Conservation (phyloP, 1,284 basidiomycete species). For the Tilletiaria anomala region DNA sequence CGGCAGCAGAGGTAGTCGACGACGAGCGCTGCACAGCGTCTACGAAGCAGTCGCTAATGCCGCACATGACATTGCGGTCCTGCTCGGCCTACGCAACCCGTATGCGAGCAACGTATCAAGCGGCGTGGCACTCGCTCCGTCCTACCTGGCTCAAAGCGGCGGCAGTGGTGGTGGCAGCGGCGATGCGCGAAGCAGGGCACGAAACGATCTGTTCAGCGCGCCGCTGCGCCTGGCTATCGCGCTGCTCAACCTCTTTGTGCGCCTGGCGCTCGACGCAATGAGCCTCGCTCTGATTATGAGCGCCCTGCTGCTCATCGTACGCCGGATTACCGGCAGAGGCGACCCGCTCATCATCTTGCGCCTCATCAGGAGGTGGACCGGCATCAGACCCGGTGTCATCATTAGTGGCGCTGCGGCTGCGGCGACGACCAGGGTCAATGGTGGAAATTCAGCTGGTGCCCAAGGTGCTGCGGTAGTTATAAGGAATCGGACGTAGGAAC, state of each 20-base stretch:
- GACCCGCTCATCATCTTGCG: slow-evolving; percentile 22
- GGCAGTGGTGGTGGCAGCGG: not conserved
- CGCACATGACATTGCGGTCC: slow-evolving; percentile 13
- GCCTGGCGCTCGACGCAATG: slow-evolving; percentile 25
- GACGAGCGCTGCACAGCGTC: slow-evolving; percentile 1
- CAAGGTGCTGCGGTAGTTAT: too few relatives aligned
- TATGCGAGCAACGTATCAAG: too few relatives aligned
- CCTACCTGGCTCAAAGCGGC: too few relatives aligned
- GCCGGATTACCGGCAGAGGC: slow-evolving; percentile 22
- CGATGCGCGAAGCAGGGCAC: slow-evolving; percentile 9
- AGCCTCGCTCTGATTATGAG: slow-evolving; percentile 22
- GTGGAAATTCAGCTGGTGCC: too few relatives aligned
- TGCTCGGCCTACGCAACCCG: slow-evolving; percentile 10
- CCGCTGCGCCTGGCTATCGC: slow-evolving; percentile 13
- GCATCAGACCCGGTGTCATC: not conserved
- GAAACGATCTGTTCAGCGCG: slow-evolving; percentile 9
- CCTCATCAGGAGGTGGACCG: slow-evolving; percentile 7
- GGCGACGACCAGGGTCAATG: not conserved
- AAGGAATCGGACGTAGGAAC: too few relatives aligned
- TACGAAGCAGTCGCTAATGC: slow-evolving; percentile 5
- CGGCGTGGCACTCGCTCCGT: too few relatives aligned
- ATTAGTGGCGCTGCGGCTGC: not conserved
- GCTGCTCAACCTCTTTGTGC: slow-evolving; percentile 18
- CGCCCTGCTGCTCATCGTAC: slow-evolving; percentile 15
- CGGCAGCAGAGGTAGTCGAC: not conserved